A percentile compares a stretch with the other conserved stretches of the same genome.
These are phyloP conservation scores for Mycena sanguinolenta DNA, from an alignment of 768 basidiomycete genomes.

Conservation along the genomic window DNA sequence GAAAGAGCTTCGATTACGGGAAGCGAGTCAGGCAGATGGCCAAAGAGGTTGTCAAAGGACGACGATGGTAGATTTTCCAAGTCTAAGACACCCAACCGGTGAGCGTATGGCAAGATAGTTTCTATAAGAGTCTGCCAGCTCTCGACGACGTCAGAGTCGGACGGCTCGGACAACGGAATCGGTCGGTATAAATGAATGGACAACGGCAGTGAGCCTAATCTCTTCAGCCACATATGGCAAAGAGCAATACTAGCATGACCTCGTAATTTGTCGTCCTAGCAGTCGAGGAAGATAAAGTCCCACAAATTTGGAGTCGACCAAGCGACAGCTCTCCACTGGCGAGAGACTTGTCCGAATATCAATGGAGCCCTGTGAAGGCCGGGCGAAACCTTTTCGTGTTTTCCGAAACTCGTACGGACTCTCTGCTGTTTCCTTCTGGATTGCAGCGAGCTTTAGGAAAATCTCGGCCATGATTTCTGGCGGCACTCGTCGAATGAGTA, in stretches of 20 bases:
- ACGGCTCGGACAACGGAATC: no score
- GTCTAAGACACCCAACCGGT: slow-evolving; percentile 13
- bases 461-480: slow-evolving; percentile 14
- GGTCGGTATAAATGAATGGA: not conserved
- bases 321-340: slow-evolving; percentile 3
- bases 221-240: slow-evolving; percentile 15
- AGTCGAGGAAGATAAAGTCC: slow-evolving; percentile 5
- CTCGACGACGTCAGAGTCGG: not conserved
- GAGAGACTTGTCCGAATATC: slow-evolving; percentile 5
- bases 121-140: no score
- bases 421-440: not conserved
- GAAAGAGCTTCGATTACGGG: not conserved
- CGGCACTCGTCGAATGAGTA: slow-evolving; percentile 15
- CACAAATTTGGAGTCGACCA: slow-evolving; percentile 3
- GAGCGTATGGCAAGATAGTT: not conserved
- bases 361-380: not conserved
- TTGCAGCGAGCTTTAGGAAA: slow-evolving; percentile 2
- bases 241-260: not conserved
- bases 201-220: slow-evolving; percentile 14
- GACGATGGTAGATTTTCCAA: not conserved
- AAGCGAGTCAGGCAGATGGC: not conserved
- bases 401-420: no score
- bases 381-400: not conserved
- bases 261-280: not conserved
- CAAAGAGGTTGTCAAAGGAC: not conserved